A percentile compares a stretch with the other conserved stretches of the same genome.
phyloP scores from a whole-genome alignment of 1,284 basidiomycete species.

The Coniferiporia sulphurascens region DNA sequence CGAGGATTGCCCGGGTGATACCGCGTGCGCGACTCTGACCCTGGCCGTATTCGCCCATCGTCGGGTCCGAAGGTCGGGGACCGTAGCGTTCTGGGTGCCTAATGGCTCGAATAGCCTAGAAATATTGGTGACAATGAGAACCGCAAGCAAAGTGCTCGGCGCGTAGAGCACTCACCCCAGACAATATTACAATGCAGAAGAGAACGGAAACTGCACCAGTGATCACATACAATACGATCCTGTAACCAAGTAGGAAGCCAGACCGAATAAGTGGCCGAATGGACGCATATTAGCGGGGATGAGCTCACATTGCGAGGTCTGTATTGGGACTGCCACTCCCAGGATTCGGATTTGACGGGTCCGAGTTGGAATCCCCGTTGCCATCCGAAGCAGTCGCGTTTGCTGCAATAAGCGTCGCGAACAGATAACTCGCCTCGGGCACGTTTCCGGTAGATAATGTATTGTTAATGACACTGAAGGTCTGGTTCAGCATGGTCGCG shows the following conservation, averaged over 20 bases:
- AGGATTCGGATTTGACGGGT: slow-evolving; percentile 9
- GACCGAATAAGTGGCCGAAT: not conserved
- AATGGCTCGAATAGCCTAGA: slow-evolving; percentile 72
- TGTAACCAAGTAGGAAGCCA: slow-evolving; percentile 23
- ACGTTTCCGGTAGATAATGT: slow-evolving; percentile 42
- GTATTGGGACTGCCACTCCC: slow-evolving; percentile 42
- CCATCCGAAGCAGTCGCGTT: slow-evolving; percentile 47
- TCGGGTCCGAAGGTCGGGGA: slow-evolving; percentile 49
- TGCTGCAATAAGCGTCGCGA: slow-evolving; percentile 61
- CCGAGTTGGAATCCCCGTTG: slow-evolving; percentile 18
- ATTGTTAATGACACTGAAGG: slow-evolving; percentile 42
- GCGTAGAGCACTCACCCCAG: slow-evolving; percentile 53
- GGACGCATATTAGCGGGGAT: no score
- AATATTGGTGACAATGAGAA: slow-evolving; percentile 12
- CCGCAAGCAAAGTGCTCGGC: slow-evolving; percentile 15
- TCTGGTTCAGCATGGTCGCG: slow-evolving; percentile 51
- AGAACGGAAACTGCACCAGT: slow-evolving; percentile 80
- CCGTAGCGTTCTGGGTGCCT: slow-evolving; percentile 91
- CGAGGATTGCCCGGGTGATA: slow-evolving; percentile 83
- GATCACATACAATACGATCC: slow-evolving; percentile 85
- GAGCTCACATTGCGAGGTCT: slow-evolving; percentile 66
- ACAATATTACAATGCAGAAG: slow-evolving; percentile 76
- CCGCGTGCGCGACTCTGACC: slow-evolving; percentile 72
- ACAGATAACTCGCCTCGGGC: slow-evolving; percentile 52
- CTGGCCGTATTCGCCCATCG: slow-evolving; percentile 37